Evolutionary conservation across 176 grass and related monocot genomes (phyloP).

Genomic region (Eragrostis nindensis): DNA sequence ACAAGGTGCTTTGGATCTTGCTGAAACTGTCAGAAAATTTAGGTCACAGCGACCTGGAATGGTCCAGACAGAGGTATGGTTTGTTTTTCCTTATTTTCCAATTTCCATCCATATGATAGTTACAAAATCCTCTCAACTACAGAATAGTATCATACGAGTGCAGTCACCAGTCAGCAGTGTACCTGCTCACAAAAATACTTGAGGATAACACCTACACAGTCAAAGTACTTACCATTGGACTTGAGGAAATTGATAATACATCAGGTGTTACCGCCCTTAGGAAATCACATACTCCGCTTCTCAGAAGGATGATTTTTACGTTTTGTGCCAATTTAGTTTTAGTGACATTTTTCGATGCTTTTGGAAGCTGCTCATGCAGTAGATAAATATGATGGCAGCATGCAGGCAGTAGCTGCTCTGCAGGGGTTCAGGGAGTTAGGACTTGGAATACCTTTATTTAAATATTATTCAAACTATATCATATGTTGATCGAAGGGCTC

Average conservation of each 20-base stretch:
- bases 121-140: neutral
- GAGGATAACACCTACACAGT: neutral
- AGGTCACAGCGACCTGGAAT: conserved; percentile 72
- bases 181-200: neutral
- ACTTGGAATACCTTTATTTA: neutral
- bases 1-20: conserved; percentile 50
- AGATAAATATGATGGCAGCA: neutral
- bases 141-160: conserved; percentile 8
- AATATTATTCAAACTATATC: neutral
- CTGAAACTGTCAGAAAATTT: conserved; percentile 65
- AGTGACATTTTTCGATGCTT: neutral
- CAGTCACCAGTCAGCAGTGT: too few species aligned
- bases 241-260: too few species aligned
- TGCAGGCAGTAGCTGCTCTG: neutral
- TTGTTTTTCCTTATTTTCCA: conserved; percentile 15
- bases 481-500: neutral
- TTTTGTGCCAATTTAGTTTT: conserved; percentile 2
- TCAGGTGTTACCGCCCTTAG: too few species aligned
- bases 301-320: neutral
- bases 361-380: neutral
- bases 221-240: too few species aligned
- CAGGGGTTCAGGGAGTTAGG: neutral
- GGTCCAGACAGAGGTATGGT: conserved; percentile 76
- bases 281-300: neutral
- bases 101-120: neutral